These are phyloP conservation scores for Kwoniella sp. DNA, from an alignment of 768 basidiomycete species.

Conservation along the genomic window DNA sequence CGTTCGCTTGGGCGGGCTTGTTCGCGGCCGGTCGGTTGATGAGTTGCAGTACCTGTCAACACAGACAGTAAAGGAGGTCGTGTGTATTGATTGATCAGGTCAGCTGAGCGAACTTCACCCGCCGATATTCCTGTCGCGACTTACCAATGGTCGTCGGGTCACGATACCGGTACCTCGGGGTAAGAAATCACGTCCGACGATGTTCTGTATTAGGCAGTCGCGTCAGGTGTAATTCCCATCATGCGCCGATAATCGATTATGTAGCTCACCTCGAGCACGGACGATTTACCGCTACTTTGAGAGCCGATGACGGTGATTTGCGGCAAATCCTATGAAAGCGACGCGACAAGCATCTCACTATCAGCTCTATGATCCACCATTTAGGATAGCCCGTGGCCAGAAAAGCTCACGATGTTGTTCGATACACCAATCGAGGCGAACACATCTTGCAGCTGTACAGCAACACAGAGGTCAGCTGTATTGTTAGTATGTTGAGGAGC, in stretches of 20 bases:
- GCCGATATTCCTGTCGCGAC: slow-evolving; percentile 39
- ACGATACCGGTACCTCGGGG: slow-evolving; percentile 99
- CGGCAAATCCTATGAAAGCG: slow-evolving; percentile 57
- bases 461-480: slow-evolving; percentile 12
- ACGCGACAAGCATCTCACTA: not conserved
- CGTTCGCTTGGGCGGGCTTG: slow-evolving; percentile 47
- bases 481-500: not conserved
- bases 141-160: slow-evolving; percentile 89
- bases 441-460: slow-evolving; percentile 55
- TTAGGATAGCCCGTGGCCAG: not conserved
- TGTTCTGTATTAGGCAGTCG: slow-evolving; percentile 69
- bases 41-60: slow-evolving; percentile 79
- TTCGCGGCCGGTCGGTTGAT: slow-evolving; percentile 73
- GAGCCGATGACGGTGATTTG: slow-evolving; percentile 60
- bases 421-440: slow-evolving; percentile 56
- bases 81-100: too few species aligned
- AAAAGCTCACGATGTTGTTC: slow-evolving; percentile 51
- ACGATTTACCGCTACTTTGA: slow-evolving; percentile 59
- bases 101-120: too few species aligned
- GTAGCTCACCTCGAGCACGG: slow-evolving; percentile 58
- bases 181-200: slow-evolving; percentile 96
- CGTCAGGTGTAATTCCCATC: not conserved
- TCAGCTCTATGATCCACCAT: not conserved
- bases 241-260: not conserved
- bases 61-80: slow-evolving; percentile 3